Evolutionary conservation across 1,284 basidiomycete genomes (phyloP).

Genomic region (Takashimella tepidaria): DNA sequence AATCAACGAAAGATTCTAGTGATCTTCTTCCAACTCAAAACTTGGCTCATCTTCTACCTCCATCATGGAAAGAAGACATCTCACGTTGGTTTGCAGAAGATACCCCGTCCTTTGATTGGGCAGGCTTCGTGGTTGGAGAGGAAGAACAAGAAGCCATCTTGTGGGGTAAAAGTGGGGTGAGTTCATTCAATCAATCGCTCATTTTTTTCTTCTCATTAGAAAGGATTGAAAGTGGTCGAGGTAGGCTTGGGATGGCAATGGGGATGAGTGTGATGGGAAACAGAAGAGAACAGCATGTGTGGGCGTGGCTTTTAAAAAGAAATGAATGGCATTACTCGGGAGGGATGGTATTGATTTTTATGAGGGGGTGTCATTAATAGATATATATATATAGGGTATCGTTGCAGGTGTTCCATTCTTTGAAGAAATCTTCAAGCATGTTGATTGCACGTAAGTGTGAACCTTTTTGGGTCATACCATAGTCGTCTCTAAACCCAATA

Average conservation of each 20-base stretch:
- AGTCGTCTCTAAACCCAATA: too few relatives aligned
- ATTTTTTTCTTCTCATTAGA: too few relatives aligned
- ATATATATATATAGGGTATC: constrained; percentile 60
- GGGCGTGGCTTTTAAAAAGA: too few relatives aligned
- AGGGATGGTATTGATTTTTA: not conserved
- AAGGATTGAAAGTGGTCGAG: too few relatives aligned
- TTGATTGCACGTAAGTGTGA: constrained; percentile 75
- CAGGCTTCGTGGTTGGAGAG: constrained; percentile 95
- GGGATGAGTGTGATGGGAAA: too few relatives aligned
- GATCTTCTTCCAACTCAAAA: constrained; percentile 35
- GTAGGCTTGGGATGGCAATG: too few relatives aligned
- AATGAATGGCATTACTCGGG: too few relatives aligned
- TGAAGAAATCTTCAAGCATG: constrained; percentile 82
- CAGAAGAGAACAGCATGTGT: too few relatives aligned
- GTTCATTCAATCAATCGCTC: too few relatives aligned
- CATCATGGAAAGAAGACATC: constrained; percentile 81
- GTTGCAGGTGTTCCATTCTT: constrained; percentile 96
- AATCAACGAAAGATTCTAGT: constrained; percentile 8
- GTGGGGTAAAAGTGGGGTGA: constrained; percentile 60
- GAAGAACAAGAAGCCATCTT: constrained; percentile 78
- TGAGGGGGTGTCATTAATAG: constrained; percentile 1
- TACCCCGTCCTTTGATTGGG: constrained; percentile 94
- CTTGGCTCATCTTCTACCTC: constrained; percentile 68
- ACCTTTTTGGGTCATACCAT: not conserved
- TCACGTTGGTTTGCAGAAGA: constrained; percentile 86